Conservation (phyloP, 1,284 basidiomycete species). For the Sphaerobolus stellatus region DNA sequence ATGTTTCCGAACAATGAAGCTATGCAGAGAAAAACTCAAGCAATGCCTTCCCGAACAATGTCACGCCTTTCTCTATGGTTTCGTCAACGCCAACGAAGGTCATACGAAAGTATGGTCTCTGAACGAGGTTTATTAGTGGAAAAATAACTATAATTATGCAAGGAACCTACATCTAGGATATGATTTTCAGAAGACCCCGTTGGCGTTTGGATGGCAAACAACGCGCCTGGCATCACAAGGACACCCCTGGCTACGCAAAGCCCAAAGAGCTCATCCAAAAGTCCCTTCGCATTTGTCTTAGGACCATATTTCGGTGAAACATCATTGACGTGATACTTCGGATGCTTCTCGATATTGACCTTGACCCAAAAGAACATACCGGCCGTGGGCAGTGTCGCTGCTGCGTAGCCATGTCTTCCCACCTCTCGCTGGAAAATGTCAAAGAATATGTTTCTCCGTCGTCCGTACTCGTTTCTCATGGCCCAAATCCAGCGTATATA, state of each 20-base stretch:
- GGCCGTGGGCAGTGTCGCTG: constrained; percentile 35
- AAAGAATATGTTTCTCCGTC: constrained; percentile 43
- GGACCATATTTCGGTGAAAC: constrained; percentile 13
- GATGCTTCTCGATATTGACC: constrained; percentile 37
- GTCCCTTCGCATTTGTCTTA: constrained; percentile 34
- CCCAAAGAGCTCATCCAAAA: constrained; percentile 45
- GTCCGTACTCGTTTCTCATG: constrained; percentile 44
- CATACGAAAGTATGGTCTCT: constrained; percentile 42
- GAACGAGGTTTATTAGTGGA: constrained; percentile 5
- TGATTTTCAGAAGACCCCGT: constrained; percentile 23
- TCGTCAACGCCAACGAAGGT: constrained; percentile 46
- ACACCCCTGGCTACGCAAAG: constrained; percentile 35
- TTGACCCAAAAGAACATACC: constrained; percentile 48
- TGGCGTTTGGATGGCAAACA: constrained; percentile 37
- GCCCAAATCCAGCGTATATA: constrained; percentile 43
- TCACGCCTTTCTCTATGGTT: constrained; percentile 38
- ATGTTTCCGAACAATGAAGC: no score
- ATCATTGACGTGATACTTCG: constrained; percentile 25
- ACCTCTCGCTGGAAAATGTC: constrained; percentile 34
- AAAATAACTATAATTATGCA: background rate
- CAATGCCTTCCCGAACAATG: constrained; percentile 35
- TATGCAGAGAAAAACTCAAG: constrained; percentile 37
- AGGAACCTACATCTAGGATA: constrained; percentile 5
- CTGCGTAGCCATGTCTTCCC: constrained; percentile 31
- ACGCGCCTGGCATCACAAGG: constrained; percentile 41